Conservation (phyloP, 768 basidiomycete genomes). For the Tricholoma saponaceum region DNA sequence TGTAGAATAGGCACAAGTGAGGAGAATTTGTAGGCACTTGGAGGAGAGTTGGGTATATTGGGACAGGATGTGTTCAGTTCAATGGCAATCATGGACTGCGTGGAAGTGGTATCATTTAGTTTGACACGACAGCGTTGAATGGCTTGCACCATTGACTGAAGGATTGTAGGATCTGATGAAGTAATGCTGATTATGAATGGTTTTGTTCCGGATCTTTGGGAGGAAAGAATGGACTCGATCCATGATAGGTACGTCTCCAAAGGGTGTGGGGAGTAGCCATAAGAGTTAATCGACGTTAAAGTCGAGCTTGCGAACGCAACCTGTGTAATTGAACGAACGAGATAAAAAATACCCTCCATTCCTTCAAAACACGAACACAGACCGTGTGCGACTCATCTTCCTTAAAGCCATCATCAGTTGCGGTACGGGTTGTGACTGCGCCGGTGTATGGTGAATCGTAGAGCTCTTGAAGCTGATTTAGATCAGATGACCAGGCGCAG, state of each 20-base stretch:
- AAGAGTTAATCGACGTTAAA: conserved; percentile 73
- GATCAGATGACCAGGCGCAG: conserved; percentile 77
- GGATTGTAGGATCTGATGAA: conserved; percentile 46
- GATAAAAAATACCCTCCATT: background rate
- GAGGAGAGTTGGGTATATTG: conserved; percentile 62
- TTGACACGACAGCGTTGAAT: conserved; percentile 57
- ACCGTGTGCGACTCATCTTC: conserved; percentile 66
- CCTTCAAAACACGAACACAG: conserved; percentile 12
- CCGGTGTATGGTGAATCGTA: conserved; percentile 68
- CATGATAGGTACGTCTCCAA: conserved; percentile 63
- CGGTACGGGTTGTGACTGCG: conserved; percentile 78
- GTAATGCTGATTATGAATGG: conserved; percentile 83
- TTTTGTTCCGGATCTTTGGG: conserved; percentile 24
- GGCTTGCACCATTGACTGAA: conserved; percentile 50
- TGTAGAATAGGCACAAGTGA: conserved; percentile 50
- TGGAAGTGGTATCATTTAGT: conserved; percentile 21
- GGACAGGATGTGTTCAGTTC: conserved; percentile 88
- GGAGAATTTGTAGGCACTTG: conserved; percentile 59
- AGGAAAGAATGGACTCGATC: conserved; percentile 48
- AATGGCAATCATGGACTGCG: conserved; percentile 48
- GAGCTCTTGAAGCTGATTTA: conserved; percentile 57
- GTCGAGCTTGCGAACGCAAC: conserved; percentile 52
- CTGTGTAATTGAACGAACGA: conserved; percentile 28
- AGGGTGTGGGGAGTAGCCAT: conserved; percentile 82
- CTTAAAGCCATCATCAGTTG: conserved; percentile 65